Percentiles rank a stretch among this genome's conserved stretches.
These are phyloP conservation scores for Takakia lepidozioides DNA, from an alignment of 225 moss, liverwort and hornwort species.

Conservation along the genomic window DNA sequence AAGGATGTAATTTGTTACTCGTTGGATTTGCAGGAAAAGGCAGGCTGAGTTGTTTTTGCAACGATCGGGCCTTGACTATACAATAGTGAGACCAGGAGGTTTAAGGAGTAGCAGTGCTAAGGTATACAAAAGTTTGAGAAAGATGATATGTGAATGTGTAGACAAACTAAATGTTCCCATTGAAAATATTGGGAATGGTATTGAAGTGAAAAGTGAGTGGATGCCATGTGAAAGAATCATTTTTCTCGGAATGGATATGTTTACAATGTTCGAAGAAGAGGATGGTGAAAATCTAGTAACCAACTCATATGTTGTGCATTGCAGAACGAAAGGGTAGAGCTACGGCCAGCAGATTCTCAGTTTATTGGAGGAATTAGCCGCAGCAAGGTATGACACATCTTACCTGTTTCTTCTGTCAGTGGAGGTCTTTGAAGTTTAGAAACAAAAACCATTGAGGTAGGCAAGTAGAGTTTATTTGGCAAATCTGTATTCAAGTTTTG, in stretches of 20 bases:
- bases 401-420: neutral
- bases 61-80: conserved; percentile 82
- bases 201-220: too few relatives aligned
- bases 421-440: too few relatives aligned
- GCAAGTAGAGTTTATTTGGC: too few relatives aligned
- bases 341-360: conserved; percentile 74
- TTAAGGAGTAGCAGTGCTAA: conserved; percentile 42
- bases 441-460: too few relatives aligned
- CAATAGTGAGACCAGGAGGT: conserved; percentile 85
- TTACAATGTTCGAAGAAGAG: too few relatives aligned
- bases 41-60: conserved; percentile 90
- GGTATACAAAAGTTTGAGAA: conserved; percentile 5
- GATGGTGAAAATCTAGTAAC: too few relatives aligned
- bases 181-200: too few relatives aligned
- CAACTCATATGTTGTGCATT: neutral
- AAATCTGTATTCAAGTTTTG: too few relatives aligned
- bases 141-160: neutral
- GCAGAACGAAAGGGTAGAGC: conserved; percentile 49
- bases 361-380: conserved; percentile 73
- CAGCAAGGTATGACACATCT: conserved; percentile 33
- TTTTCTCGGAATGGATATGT: too few relatives aligned
- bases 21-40: conserved; percentile 75
- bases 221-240: too few relatives aligned
- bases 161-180: neutral
- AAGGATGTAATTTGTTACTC: too few relatives aligned